Conservation (phyloP, 2,329 filamentous ascomycete species). For the Diaporthe velutina region DNA sequence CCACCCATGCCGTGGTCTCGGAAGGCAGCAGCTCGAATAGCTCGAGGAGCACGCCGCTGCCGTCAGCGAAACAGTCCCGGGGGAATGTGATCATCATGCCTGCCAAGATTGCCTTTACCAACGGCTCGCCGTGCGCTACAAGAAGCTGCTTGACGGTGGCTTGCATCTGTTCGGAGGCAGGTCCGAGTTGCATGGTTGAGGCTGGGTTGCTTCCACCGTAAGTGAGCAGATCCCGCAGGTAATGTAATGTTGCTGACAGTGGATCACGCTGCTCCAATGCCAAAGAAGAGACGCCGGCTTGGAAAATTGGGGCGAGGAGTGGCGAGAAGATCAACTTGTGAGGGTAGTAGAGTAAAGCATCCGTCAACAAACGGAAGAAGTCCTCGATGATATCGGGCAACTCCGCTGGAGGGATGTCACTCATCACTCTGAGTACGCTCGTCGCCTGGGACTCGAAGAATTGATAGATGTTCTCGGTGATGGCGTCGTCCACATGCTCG, state of each 20-base stretch:
- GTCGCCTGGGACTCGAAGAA: slow-evolving; percentile 97
- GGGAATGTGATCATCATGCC: slow-evolving; percentile 99
- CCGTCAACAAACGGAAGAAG: slow-evolving; percentile 93
- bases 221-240: slow-evolving; percentile 89
- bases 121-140: slow-evolving; percentile 76
- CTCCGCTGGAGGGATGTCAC: slow-evolving; percentile 80
- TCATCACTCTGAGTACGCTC: slow-evolving; percentile 89
- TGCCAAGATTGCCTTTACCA: slow-evolving; percentile 91
- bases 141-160: slow-evolving; percentile 81
- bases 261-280: slow-evolving; percentile 93
- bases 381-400: slow-evolving; percentile 91
- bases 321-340: slow-evolving; percentile 83
- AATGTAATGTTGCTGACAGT: slow-evolving; percentile 91
- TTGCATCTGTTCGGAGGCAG: slow-evolving; percentile 78
- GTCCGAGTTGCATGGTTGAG: slow-evolving; percentile 66
- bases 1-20: slow-evolving; percentile 85
- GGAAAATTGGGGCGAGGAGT: slow-evolving; percentile 85
- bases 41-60: slow-evolving; percentile 89
- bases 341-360: slow-evolving; percentile 94
- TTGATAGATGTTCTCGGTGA: slow-evolving; percentile 87
- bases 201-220: slow-evolving; percentile 85
- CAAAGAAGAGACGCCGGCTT: slow-evolving; percentile 87
- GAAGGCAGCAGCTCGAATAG: slow-evolving; percentile 89
- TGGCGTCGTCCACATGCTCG: slow-evolving; percentile 85
- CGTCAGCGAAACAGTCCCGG: slow-evolving; percentile 93